Evolutionary conservation across 495 filamentous ascomycete species (phyloP).

Genomic region (Astrothelium subdiscretum): DNA sequence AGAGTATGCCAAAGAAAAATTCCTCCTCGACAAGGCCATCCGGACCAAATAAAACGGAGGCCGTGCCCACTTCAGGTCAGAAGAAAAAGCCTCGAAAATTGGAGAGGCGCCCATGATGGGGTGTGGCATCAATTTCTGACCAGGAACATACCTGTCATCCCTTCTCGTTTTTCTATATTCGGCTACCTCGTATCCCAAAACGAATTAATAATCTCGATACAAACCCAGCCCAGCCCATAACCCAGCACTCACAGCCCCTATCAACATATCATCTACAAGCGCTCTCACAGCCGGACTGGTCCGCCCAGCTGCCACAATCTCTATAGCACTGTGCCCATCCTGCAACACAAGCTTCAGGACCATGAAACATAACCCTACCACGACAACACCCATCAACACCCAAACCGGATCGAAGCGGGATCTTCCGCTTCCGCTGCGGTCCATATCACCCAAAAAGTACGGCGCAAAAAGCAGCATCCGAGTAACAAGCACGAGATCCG

Average conservation of each 20-base stretch:
- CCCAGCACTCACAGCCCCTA: not conserved
- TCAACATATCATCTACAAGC: not conserved
- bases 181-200: not conserved
- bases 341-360: not conserved
- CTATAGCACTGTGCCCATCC: not conserved
- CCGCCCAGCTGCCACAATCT: not conserved
- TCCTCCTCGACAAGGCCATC: not conserved
- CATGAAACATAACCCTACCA: not conserved
- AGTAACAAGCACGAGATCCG: not conserved
- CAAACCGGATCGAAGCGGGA: not conserved
- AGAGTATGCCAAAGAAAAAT: not conserved
- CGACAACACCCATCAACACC: not conserved
- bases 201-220: not conserved
- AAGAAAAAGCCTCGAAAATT: not conserved
- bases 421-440: not conserved
- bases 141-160: no score
- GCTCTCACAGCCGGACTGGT: not conserved
- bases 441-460: not conserved
- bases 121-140: not conserved
- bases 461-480: not conserved
- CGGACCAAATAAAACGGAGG: not conserved
- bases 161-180: no score
- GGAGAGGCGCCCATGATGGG: not conserved
- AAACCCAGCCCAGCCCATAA: not conserved
- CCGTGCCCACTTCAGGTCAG: not conserved